Conservation (phyloP, 1,284 basidiomycete genomes). For the Tylopilus sp. region DNA sequence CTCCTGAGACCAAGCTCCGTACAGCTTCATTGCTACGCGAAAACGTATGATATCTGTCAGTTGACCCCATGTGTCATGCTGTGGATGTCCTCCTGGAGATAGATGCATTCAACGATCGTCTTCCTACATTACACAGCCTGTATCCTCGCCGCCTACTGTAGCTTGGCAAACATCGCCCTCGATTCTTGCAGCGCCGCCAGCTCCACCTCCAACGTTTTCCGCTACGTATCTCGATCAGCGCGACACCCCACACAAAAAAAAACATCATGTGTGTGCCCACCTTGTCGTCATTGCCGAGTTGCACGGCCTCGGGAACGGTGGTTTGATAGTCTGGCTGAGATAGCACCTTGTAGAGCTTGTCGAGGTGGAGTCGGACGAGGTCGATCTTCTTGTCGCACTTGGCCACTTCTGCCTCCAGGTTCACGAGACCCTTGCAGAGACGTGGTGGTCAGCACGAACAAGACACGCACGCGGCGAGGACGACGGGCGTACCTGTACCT, state of each 20-base stretch:
- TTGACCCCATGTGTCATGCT: no score
- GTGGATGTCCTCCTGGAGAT: no score
- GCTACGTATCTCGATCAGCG: constrained; percentile 37
- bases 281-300: constrained; percentile 76
- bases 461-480: no score
- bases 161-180: constrained; percentile 54
- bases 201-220: constrained; percentile 64
- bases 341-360: constrained; percentile 78
- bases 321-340: constrained; percentile 74
- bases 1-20: no score
- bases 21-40: no score
- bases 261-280: constrained; percentile 47
- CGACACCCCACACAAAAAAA: neutral
- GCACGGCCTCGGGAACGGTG: constrained; percentile 77
- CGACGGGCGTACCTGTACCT: constrained; percentile 70
- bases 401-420: constrained; percentile 79
- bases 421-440: constrained; percentile 88
- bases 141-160: constrained; percentile 21
- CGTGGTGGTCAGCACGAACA: no score
- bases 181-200: constrained; percentile 58
- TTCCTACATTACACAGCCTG: neutral
- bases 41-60: no score
- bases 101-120: no score
- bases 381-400: constrained; percentile 88
- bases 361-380: constrained; percentile 64